Conservation (phyloP, 345 rosid species). For the Hibiscus mutabilis region DNA sequence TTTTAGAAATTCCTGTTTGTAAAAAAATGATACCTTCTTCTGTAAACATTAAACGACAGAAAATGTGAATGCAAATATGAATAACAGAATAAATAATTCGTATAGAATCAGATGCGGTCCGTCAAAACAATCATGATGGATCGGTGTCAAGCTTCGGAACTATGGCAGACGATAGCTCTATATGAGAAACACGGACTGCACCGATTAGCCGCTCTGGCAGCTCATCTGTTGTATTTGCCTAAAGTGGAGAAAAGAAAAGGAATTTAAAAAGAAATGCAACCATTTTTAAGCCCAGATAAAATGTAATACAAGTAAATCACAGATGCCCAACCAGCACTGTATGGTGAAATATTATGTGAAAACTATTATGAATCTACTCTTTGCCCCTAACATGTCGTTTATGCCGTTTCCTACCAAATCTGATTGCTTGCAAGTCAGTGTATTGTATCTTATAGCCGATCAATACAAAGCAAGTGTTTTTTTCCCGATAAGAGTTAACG, state of each 20-base stretch:
- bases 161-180: slow-evolving; percentile 85
- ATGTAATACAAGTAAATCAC: not conserved
- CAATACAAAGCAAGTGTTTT: not conserved
- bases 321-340: not conserved
- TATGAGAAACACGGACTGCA: slow-evolving; percentile 85
- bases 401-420: not conserved
- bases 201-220: slow-evolving; percentile 86
- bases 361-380: not conserved
- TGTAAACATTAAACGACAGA: not conserved
- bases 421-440: not conserved
- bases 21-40: slow-evolving; percentile 2
- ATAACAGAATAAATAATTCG: slow-evolving; percentile 16
- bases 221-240: slow-evolving; percentile 86
- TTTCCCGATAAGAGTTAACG: not conserved
- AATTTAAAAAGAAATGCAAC: not conserved
- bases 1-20: not conserved
- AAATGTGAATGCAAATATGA: slow-evolving; percentile 9
- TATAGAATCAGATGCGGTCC: slow-evolving; percentile 6
- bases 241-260: not conserved
- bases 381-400: not conserved
- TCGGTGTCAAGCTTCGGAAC: slow-evolving; percentile 62
- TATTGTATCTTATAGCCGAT: not conserved
- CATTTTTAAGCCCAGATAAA: not conserved
- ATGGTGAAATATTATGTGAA: not conserved
- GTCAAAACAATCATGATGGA: slow-evolving; percentile 17